Base-by-base conservation (phyloP, 495 filamentous ascomycete genomes). In the Xylaria flabelliformis region DNA sequence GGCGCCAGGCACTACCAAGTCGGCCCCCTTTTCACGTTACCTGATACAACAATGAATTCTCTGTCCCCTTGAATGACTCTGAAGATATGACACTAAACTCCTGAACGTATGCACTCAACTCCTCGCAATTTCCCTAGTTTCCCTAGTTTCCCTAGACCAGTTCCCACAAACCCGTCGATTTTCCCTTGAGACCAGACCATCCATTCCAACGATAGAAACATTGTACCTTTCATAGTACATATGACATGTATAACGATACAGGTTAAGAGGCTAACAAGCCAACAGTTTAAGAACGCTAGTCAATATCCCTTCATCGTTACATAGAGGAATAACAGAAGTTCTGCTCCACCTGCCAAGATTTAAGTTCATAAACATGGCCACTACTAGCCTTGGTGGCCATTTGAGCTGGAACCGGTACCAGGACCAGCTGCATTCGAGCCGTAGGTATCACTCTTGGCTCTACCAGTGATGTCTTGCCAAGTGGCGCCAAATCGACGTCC, bases 401-500 rank as follows among this genome's bases (percentile, higher is more conserved):
- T 67, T 19, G 65, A 67, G 48, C 44, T n/a, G 24, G 69, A 71
- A 51, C 70, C 70, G 41, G 34, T 44, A 10, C 59, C 59, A 15
- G 34, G 5, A 36, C 50, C 63, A 41, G 39, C 36, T 4, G 46
- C 6, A 5, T 39, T 17, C 8, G 70, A 72, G 26, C 51, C 70
- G 34, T 72, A 62, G 13, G 70, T 73, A 36, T 42, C 26, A n/a
- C 9, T 50, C 32, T 74, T 73, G 21, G 74, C 9, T 10, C 84
- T 79, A 15, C 91, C 92, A 3, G 90, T 93, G 56, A 97, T 91
- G 79, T 97, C 93, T 80, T 94, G 89, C 94, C 93, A 97, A 21
- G 90, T 93, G n/a, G 94, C 92, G 68, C 91, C 90, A 70, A 94
- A 92, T 19, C 92, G 85, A 65, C 95, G 83, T 3, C 94, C 90